Evolutionary conservation across 2,329 filamentous ascomycete genomes (phyloP).

Genomic region (Diaporthe eres): DNA sequence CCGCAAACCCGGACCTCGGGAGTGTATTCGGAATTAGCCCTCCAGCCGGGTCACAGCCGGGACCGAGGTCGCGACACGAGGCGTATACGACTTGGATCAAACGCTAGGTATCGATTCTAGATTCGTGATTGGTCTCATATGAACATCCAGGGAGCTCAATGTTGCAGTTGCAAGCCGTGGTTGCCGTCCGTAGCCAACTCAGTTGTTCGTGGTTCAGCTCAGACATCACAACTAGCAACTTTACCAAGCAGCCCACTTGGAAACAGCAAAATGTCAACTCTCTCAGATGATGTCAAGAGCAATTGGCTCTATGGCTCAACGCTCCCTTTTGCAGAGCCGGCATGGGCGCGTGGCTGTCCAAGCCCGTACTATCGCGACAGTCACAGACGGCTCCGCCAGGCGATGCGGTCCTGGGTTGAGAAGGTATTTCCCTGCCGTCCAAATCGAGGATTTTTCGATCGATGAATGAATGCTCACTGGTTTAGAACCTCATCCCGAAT

Average conservation of each 20-base stretch:
- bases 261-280: conserved; percentile 25
- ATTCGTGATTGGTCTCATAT: background rate
- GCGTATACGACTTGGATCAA: background rate
- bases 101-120: background rate
- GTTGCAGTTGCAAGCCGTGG: background rate
- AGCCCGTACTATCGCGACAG: conserved; percentile 41
- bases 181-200: background rate
- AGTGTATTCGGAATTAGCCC: background rate
- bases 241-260: background rate
- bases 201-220: background rate
- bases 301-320: conserved; percentile 41
- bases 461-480: background rate
- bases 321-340: conserved; percentile 37
- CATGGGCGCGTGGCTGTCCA: conserved; percentile 40
- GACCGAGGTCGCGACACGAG: background rate
- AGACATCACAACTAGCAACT: background rate
- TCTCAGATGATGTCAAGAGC: conserved; percentile 18
- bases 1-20: background rate
- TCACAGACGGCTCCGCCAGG: conserved; percentile 39
- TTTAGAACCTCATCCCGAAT: conserved; percentile 39
- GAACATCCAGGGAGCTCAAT: background rate
- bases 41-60: background rate
- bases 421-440: background rate
- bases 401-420: conserved; percentile 42
- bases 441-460: background rate